A percentile compares a stretch with the other conserved stretches of the same genome.
Conservation (phyloP, 1,284 basidiomycete species). For the Porodaedalea pini region DNA sequence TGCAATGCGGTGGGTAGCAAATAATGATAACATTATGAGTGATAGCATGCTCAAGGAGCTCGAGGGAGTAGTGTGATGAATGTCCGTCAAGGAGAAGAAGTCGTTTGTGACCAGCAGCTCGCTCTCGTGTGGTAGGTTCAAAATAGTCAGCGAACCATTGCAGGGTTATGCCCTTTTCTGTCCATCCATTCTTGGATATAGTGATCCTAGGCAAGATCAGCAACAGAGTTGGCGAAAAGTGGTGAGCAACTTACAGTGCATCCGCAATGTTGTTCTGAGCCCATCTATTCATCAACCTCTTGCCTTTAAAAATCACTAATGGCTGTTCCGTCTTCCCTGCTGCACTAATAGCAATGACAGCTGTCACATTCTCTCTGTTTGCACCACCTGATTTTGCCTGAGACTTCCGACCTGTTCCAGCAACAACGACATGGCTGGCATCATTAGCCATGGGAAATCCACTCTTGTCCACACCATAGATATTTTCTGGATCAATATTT, state of each 20-base stretch:
- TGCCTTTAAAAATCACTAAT: slow-evolving; percentile 11
- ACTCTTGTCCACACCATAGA: slow-evolving; percentile 37
- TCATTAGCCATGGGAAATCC: slow-evolving; percentile 28
- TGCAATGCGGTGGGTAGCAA: slow-evolving; percentile 30
- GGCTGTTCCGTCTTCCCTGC: not conserved
- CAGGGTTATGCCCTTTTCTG: slow-evolving; percentile 27
- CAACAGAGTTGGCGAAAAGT: not conserved
- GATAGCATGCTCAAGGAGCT: slow-evolving; percentile 32
- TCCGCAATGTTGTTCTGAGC: slow-evolving; percentile 27
- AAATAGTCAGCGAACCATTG: slow-evolving; percentile 34
- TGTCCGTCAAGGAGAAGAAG: slow-evolving; percentile 39
- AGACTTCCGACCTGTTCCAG: slow-evolving; percentile 28
- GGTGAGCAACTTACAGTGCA: slow-evolving; percentile 26
- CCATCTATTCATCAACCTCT: slow-evolving; percentile 31
- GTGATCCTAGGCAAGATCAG: not conserved
- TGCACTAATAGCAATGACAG: not conserved
- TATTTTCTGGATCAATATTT: slow-evolving; percentile 27
- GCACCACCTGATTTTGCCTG: slow-evolving; percentile 27
- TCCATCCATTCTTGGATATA: slow-evolving; percentile 24
- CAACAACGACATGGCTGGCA: slow-evolving; percentile 27
- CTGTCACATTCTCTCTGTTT: slow-evolving; percentile 34
- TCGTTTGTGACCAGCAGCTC: slow-evolving; percentile 28
- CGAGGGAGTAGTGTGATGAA: slow-evolving; percentile 35
- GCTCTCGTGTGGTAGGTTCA: slow-evolving; percentile 32
- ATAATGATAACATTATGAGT: slow-evolving; percentile 35